A percentile compares a stretch with the other conserved stretches of the same genome.
phyloP scores from a whole-genome alignment of 441 rosid species.

The Jatropha multifida region DNA sequence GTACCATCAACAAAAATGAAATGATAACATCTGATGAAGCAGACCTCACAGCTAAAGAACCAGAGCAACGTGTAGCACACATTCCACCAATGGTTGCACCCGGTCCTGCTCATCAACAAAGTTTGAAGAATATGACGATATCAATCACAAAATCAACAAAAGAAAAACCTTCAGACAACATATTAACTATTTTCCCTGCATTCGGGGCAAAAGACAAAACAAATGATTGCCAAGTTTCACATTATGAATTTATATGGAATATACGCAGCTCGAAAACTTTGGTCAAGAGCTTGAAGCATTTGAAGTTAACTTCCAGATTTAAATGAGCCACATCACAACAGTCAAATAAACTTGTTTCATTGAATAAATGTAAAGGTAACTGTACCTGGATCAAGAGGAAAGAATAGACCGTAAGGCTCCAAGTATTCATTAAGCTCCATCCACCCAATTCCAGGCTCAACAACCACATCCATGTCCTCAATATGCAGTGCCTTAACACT shows the following conservation, averaged over 20 bases:
- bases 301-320: not conserved
- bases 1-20: constrained; percentile 11
- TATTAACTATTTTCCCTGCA: not conserved
- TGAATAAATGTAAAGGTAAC: not conserved
- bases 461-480: constrained; percentile 95
- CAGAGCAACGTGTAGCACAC: constrained; percentile 99
- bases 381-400: constrained; percentile 95
- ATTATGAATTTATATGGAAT: not conserved
- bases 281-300: not conserved
- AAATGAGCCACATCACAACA: not conserved
- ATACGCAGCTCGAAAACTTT: not conserved
- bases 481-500: constrained; percentile 80
- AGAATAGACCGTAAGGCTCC: constrained; percentile 83
- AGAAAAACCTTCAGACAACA: not conserved
- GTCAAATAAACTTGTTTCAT: not conserved
- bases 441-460: constrained; percentile 99
- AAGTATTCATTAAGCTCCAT: constrained; percentile 92
- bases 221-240: not conserved
- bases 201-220: not conserved
- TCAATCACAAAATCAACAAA: constrained; percentile 1
- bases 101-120: constrained; percentile 57
- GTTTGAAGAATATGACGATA: constrained; percentile 19
- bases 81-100: constrained; percentile 94
- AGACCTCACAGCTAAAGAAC: constrained; percentile 90
- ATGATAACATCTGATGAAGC: constrained; percentile 14